Conservation (phyloP, 2,329 filamentous ascomycete genomes). For the Hymenotorrendiella dingleyae region DNA sequence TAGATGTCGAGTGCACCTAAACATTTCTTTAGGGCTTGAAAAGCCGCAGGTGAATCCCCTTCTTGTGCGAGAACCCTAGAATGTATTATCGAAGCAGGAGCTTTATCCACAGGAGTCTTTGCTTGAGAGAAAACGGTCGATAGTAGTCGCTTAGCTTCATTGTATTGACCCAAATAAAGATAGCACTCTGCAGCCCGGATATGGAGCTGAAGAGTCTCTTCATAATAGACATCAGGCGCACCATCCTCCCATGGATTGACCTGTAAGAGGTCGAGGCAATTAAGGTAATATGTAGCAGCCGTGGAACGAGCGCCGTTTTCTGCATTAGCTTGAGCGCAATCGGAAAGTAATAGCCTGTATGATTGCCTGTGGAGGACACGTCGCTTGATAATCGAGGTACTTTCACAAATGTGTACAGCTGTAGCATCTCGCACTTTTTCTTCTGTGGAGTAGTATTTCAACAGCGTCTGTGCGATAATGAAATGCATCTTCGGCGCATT, state of each 20-base stretch:
- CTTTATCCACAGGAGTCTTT: slow-evolving; percentile 69
- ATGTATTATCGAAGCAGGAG: slow-evolving; percentile 76
- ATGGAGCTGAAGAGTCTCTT: slow-evolving; percentile 77
- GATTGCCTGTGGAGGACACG: slow-evolving; percentile 53
- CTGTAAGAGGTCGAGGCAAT: slow-evolving; percentile 74
- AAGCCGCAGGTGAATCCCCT: slow-evolving; percentile 64
- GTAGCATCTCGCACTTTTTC: slow-evolving; percentile 62
- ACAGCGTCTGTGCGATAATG: slow-evolving; percentile 73
- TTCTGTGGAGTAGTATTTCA: slow-evolving; percentile 62
- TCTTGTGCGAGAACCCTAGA: slow-evolving; percentile 71
- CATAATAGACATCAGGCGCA: slow-evolving; percentile 69
- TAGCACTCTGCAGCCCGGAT: slow-evolving; percentile 78
- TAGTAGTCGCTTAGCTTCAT: slow-evolving; percentile 63
- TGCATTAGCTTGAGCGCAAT: slow-evolving; percentile 70
- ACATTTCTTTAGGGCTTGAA: slow-evolving; percentile 65
- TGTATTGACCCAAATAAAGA: slow-evolving; percentile 68
- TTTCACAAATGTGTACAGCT: slow-evolving; percentile 75
- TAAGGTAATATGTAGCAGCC: slow-evolving; percentile 74
- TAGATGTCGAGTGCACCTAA: slow-evolving; percentile 62
- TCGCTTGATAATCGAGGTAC: slow-evolving; percentile 66
- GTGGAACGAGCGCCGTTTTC: slow-evolving; percentile 80
- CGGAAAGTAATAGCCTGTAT: slow-evolving; percentile 66
- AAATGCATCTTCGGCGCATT: slow-evolving; percentile 81
- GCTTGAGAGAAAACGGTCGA: slow-evolving; percentile 64
- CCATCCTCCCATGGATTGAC: slow-evolving; percentile 69